phyloP scores from a whole-genome alignment of 257 asterid genomes.

The Solanum paucissectum region DNA sequence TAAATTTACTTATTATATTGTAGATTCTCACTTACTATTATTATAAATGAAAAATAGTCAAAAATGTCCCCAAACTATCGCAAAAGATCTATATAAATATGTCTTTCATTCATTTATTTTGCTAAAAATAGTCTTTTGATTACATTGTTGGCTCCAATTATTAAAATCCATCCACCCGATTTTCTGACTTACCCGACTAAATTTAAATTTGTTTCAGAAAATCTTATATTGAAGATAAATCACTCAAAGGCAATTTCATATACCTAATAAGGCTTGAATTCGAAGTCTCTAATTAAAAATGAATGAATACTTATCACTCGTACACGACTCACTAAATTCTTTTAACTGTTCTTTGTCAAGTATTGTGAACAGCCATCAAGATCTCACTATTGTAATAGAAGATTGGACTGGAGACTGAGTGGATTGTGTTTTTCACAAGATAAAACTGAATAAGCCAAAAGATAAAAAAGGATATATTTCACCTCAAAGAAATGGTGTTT shows the following conservation, averaged over 20 bases:
- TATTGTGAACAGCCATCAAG: neutral
- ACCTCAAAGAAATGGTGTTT: neutral
- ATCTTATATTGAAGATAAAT: no score
- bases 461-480: neutral
- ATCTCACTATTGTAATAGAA: neutral
- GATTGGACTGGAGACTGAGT: constrained; percentile 10
- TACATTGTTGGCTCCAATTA: neutral
- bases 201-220: no score
- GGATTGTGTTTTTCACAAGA: constrained; percentile 4
- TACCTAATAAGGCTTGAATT: no score
- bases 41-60: no score
- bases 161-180: neutral
- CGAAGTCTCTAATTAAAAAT: no score
- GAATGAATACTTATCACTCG: no score
- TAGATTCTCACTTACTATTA: neutral
- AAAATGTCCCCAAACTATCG: no score
- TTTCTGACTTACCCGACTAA: neutral
- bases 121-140: neutral
- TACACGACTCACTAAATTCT: neutral
- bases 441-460: neutral
- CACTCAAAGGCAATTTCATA: neutral
- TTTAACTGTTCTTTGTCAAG: neutral
- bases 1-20: neutral
- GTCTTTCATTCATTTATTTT: neutral
- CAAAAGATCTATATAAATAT: neutral